phyloP scores from a whole-genome alignment of 805 yeast genomes.

The Saturnispora sekii region DNA sequence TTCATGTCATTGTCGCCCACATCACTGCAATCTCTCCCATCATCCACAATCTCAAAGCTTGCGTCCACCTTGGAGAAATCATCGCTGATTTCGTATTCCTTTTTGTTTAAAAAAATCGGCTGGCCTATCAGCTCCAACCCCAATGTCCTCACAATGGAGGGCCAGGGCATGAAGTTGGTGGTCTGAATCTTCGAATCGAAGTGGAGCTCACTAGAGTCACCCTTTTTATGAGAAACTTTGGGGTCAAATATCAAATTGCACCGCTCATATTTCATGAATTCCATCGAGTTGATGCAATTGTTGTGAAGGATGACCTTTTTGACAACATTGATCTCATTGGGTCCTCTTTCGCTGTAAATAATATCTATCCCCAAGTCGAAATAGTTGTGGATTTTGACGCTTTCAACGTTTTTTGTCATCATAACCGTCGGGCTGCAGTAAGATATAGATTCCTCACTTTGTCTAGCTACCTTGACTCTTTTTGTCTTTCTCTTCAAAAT shows the following conservation, averaged over 20 bases:
- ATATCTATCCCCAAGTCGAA: slow-evolving; percentile 46
- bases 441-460: no score
- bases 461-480: background rate
- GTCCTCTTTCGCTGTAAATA: slow-evolving; percentile 34
- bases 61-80: slow-evolving; percentile 11
- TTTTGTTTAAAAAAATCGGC: slow-evolving; percentile 26
- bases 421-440: background rate
- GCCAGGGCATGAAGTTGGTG: slow-evolving; percentile 2
- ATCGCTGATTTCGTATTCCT: slow-evolving; percentile 25
- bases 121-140: background rate
- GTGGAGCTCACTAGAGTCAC: no score
- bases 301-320: slow-evolving; percentile 41
- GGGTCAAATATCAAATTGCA: slow-evolving; percentile 26
- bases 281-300: slow-evolving; percentile 42
- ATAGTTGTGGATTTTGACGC: slow-evolving; percentile 44
- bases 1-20: slow-evolving; percentile 16
- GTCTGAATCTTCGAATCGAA: background rate
- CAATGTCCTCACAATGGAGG: background rate
- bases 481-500: slow-evolving; percentile 28
- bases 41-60: slow-evolving; percentile 23
- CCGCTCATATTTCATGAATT: slow-evolving; percentile 45
- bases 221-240: background rate
- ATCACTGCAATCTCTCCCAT: slow-evolving; percentile 18
- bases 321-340: slow-evolving; percentile 23
- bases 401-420: slow-evolving; percentile 23